phyloP scores from a whole-genome alignment of 2,329 filamentous ascomycete genomes.

The Madurella mycetomatis region DNA sequence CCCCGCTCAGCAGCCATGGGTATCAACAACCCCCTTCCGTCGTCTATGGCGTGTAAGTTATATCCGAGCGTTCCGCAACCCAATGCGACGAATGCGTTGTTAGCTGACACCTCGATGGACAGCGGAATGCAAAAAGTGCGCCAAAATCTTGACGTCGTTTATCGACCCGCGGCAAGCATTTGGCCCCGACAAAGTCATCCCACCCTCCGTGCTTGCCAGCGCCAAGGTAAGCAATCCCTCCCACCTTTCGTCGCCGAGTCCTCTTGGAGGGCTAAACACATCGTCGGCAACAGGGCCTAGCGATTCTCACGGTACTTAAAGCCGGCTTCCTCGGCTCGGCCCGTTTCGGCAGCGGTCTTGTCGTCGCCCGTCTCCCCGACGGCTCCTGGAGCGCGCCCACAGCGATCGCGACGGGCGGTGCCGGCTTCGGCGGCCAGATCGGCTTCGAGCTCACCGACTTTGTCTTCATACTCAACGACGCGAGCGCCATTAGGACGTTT shows the following conservation, averaged over 20 bases:
- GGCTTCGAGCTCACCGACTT: conserved; percentile 89
- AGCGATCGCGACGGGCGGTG: conserved; percentile 75
- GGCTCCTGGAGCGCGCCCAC: conserved; percentile 77
- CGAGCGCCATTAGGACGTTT: conserved; percentile 84
- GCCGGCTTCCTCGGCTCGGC: conserved; percentile 80
- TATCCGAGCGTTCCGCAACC: conserved; percentile 19
- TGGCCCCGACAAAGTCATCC: conserved; percentile 95
- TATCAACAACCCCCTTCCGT: conserved; percentile 62
- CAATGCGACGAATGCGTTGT: conserved; percentile 1
- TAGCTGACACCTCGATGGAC: conserved; percentile 23
- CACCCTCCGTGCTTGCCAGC: conserved; percentile 79
- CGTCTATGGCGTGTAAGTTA: conserved; percentile 63
- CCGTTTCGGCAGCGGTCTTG: conserved; percentile 75
- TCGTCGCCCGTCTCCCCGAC: conserved; percentile 73
- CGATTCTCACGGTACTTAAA: conserved; percentile 81
- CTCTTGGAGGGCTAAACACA: not conserved
- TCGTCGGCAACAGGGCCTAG: conserved; percentile 55
- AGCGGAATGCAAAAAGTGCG: conserved; percentile 98
- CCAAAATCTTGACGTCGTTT: conserved; percentile 92
- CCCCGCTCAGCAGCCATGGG: conserved; percentile 43
- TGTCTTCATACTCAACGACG: conserved; percentile 96
- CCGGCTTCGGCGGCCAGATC: conserved; percentile 80
- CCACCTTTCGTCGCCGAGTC: not conserved
- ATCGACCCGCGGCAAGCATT: conserved; percentile 91
- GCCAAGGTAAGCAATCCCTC: conserved; percentile 63